These are phyloP conservation scores for Ganoderma resinaceum DNA, from an alignment of 1,284 basidiomycete species.

Conservation along the genomic window DNA sequence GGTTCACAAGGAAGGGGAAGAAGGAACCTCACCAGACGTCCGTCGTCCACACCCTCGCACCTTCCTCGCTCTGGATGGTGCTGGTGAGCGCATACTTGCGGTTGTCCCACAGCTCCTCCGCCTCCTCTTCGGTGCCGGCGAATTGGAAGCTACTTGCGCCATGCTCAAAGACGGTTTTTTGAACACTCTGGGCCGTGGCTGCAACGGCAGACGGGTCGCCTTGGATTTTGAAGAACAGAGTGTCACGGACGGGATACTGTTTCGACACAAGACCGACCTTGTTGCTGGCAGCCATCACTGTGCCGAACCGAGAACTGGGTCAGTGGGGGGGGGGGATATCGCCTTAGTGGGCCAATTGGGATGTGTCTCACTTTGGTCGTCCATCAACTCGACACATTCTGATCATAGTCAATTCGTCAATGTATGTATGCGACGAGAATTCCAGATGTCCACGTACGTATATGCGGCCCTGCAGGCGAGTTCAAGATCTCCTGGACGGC, in stretches of 20 bases:
- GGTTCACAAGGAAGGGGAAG: no score
- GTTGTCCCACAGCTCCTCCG: constrained; percentile 86
- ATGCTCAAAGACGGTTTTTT: constrained; percentile 70
- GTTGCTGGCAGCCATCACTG: constrained; percentile 76
- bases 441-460: background rate
- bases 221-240: constrained; percentile 90
- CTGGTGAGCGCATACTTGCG: constrained; percentile 86
- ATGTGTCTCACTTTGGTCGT: constrained; percentile 40
- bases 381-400: constrained; percentile 81
- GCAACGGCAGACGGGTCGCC: constrained; percentile 68
- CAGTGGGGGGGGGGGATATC: background rate
- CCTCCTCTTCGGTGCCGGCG: constrained; percentile 79
- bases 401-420: background rate
- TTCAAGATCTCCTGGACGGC: constrained; percentile 82
- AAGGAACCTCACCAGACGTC: constrained; percentile 73
- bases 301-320: background rate
- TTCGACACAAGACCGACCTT: constrained; percentile 60
- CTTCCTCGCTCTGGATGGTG: constrained; percentile 67
- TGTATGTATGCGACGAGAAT: no score
- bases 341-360: constrained; percentile 31
- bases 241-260: constrained; percentile 74
- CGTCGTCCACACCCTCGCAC: constrained; percentile 81
- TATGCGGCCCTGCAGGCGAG: constrained; percentile 56
- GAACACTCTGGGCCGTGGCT: constrained; percentile 65
- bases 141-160: constrained; percentile 78